Evolutionary conservation across 2,329 filamentous ascomycete species (phyloP), one percentile per base, ranked within the genome.

Genomic region (Cadophora gregata): DNA sequence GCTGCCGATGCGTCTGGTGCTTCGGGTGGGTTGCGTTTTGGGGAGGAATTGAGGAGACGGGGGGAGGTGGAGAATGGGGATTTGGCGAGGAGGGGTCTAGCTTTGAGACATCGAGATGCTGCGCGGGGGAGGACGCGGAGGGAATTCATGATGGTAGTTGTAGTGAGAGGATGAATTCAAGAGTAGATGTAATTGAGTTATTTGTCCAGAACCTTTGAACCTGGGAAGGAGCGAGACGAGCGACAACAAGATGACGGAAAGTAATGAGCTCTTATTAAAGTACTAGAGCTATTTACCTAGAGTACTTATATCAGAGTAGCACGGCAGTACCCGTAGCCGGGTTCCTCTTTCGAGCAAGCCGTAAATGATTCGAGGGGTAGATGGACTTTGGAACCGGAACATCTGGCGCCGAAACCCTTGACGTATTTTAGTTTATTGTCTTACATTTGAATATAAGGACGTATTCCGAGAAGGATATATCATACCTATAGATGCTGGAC

Each of bases 1-100:
- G 62, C 62, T 6, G 64, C 36, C 63, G 67, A 67, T 14, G 64
- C 68, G 10, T 72, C 63, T 36, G 71, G 71, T 12, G 69, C 48
- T 42, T 56, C 9, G 6, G 71, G 69, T 16, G 69, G 67, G 33
- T 59, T 42, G 9, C 64, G 62, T 25, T 50, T 50, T 59, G 65
- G 27, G 9, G 56, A 62, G 24, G 60, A 48, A 25, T 36, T 59
- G 12, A 24, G n/a, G 59, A 51, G 25, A 29, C 59, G 65, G 25
- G 62, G 53, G 5, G 59, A n/a, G 19, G 27, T 45, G 6, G 68
- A 69, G 59, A 70, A 64, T 5, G 48, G 25, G 25, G 66, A 27
- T 29, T 45, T 33, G 6, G 48, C 45, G 38, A 64, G 25, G 4
- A 38, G 25, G 3, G 59, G 24, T 59, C n/a, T 36, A 9, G 33